Base-by-base conservation (phyloP, 208 protist genomes). In the Zelonia costaricensis region DNA sequence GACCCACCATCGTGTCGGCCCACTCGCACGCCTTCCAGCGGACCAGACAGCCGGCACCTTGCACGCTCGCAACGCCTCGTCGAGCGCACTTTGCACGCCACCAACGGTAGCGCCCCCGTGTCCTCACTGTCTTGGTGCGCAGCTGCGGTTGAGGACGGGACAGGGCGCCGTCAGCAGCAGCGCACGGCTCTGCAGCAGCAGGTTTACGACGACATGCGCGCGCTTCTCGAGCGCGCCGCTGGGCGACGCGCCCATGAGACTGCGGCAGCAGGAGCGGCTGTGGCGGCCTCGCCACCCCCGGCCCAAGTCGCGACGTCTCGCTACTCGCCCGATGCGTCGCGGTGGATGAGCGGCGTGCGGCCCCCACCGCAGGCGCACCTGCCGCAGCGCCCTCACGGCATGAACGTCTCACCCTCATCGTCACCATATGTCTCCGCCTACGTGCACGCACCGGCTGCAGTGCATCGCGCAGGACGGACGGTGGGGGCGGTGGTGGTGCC, bases 171-270 rank as follows among this genome's bases (percentile, higher is more conserved):
- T 38, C 31, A 15, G 28, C 28, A 35, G 25, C 52, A 18, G 20
- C 56, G 18, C 18, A 69, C 67, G 4, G 22, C 46, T 2, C 65
- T 60, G n/a, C 74, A 81, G 46, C 58, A 62, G 15, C 39, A 15
- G 7, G 63, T 85, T 15, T 81, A 85, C 67, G 35, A 30, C 23
- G 67, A 82, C 23, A 65, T 82, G 70, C 62, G 69, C 33, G 66
- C 31, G 9, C 45, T 79, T n/a, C 61, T 79, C 10, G 51, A 62
- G n/a, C 28, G 46, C 10, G 54, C 45, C 8, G 45, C 33, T 3
- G 3, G 25, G n/a, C 47, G 43, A 28, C 16, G 4, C 7, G n/a
- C 18, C 49, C 13, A 18, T 40, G 58, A 8, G 2, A 23, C 36
- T 18, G 16, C 39, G 8, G 3, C 16, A n/a, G 28, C 23, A 5